Evolutionary conservation across 169 alveolate species (phyloP).

Genomic region (Eimeria brunetti): DNA sequence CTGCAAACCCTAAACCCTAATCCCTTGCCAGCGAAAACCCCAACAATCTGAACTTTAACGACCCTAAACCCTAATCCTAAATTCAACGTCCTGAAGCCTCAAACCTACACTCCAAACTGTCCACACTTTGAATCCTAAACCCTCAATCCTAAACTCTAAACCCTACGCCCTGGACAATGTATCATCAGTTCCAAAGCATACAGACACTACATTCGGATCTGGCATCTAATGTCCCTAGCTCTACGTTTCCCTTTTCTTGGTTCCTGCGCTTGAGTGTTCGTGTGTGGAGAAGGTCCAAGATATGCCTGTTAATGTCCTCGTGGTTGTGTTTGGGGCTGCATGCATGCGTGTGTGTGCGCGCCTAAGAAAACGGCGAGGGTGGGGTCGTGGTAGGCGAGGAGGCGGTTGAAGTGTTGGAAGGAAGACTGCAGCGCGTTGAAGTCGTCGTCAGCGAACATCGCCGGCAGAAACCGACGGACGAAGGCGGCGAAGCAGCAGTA

Average conservation of each 20-base stretch:
- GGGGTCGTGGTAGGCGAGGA: slow-evolving; percentile 87
- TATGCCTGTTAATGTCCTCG: too few relatives aligned
- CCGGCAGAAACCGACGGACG: slow-evolving; percentile 82
- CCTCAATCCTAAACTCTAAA: not conserved
- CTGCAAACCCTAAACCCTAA: slow-evolving; percentile 9
- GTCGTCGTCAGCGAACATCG: slow-evolving; percentile 85
- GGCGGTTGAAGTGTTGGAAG: slow-evolving; percentile 84
- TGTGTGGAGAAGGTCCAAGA: too few relatives aligned
- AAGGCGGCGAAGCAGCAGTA: slow-evolving; percentile 83
- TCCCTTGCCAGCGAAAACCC: too few relatives aligned
- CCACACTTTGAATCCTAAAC: not conserved
- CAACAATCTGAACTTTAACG: not conserved
- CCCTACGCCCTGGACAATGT: not conserved
- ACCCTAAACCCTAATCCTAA: not conserved
- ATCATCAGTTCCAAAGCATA: too few relatives aligned
- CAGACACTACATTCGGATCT: not conserved
- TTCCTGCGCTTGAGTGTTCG: not conserved
- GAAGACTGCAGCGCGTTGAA: slow-evolving; percentile 85
- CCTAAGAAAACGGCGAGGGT: slow-evolving; percentile 84
- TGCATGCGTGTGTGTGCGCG: not conserved
- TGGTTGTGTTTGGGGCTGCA: not conserved
- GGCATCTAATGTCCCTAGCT: not conserved
- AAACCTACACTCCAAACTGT: not conserved
- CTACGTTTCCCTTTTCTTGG: not conserved
- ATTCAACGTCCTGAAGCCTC: not conserved